Evolutionary conservation across 2,329 filamentous ascomycete species (phyloP), one percentile per base, ranked within the genome.

Genomic region (Teratosphaeria viscida): DNA sequence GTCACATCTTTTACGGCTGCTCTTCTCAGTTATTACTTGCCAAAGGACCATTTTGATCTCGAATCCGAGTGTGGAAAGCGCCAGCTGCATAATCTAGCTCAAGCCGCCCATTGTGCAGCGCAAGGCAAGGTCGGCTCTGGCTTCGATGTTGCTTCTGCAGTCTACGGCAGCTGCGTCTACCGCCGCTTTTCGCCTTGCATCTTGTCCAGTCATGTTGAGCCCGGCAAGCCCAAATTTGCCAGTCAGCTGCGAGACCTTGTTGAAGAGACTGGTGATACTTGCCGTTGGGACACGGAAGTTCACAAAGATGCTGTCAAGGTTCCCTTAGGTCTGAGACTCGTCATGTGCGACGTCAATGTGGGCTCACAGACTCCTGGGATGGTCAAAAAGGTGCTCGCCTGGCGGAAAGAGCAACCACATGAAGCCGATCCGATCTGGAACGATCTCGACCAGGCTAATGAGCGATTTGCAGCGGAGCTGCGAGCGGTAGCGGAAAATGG

Each of bases 81-180:
- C 32, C 82, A 82, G 56, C 81, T 96, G 58, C 94, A 99, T 78
- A 97, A 97, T 75, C 85, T 99, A 56, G 88, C 92, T 0, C 94
- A 99, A 78, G 89, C 89, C 1, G 87, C 90, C 3, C 94, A 99
- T 77, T 96, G 92, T 71, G 90, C 92, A 1, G 94, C 94, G 0
- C 94, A 99, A 77, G 94, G 94, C 27, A 99, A 99, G 75, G 86
- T 99, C 19, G 94, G 94, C 56, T 94, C 89, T 0, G 94, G 94
- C 23, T 99, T 99, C 72, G 94, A 99, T 72, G 88, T 99, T 57
- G 94, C 92, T 0, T 87, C 89, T 29, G 94, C 94, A 19, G 90
- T 96, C 16, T 96, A 90, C 73, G 94, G 94, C 16, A 92, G 89
- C 16, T 96, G 90, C 72, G 79, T 88, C 11, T 99, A 99, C 79